A percentile compares a stretch with the other conserved stretches of the same genome.
phyloP scores from a whole-genome alignment of 768 basidiomycete species.

The Hypholoma fasciculare region DNA sequence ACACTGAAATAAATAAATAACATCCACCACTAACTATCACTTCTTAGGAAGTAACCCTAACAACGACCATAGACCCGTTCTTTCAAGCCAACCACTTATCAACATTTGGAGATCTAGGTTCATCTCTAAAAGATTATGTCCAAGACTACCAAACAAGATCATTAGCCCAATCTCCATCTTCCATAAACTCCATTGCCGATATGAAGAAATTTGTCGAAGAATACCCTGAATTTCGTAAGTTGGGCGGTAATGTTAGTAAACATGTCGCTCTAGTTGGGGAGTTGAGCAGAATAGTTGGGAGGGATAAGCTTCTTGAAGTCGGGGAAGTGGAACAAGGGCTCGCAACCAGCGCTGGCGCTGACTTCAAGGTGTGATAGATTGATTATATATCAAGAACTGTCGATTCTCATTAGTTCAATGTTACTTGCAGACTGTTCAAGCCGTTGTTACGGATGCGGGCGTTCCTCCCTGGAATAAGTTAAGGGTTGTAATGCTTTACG shows the following conservation, averaged over 20 bases:
- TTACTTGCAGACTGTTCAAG: conserved; percentile 71
- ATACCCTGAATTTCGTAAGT: conserved; percentile 94
- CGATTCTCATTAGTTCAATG: not conserved
- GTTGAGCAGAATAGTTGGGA: conserved; percentile 84
- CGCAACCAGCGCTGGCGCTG: conserved; percentile 88
- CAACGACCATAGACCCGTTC: conserved; percentile 89
- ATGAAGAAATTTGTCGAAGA: conserved; percentile 99
- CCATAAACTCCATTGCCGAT: conserved; percentile 92
- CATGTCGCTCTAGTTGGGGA: conserved; percentile 98
- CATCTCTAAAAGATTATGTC: conserved; percentile 89
- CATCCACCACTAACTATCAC: conserved; percentile 6
- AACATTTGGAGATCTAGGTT: conserved; percentile 96
- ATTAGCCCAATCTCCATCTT: conserved; percentile 69
- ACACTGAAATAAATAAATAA: not conserved
- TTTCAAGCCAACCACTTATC: conserved; percentile 88
- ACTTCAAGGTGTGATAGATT: conserved; percentile 62
- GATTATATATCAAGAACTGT: not conserved
- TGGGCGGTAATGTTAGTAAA: conserved; percentile 98
- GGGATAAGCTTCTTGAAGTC: conserved; percentile 83
- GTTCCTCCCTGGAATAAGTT: conserved; percentile 84
- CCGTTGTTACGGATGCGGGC: conserved; percentile 62
- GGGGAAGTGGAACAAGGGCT: conserved; percentile 97
- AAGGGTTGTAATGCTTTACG: conserved; percentile 87
- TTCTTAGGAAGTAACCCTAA: conserved; percentile 87
- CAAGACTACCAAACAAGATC: conserved; percentile 88